Percentiles rank a stretch among this genome's conserved stretches.
phyloP scores from a whole-genome alignment of 2,329 filamentous ascomycete species.

The Aspergillus fischeri region DNA sequence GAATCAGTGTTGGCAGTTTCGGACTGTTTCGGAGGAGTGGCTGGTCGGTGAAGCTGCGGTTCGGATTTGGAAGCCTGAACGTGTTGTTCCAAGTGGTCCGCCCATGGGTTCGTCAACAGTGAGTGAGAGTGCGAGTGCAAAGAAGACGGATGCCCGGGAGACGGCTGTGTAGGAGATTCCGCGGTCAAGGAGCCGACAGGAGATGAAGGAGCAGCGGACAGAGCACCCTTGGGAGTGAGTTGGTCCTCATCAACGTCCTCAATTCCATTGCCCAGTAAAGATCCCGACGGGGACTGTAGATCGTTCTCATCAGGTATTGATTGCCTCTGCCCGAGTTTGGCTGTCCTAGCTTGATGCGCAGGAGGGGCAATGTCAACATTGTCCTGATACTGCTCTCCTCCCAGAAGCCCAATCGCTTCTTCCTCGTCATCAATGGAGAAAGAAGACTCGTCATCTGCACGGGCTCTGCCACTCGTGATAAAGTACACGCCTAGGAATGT shows the following conservation, averaged over 20 bases:
- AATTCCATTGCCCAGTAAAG: conserved; percentile 30
- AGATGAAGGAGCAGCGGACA: conserved; percentile 32
- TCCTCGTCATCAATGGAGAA: conserved; percentile 64
- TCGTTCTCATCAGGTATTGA: conserved; percentile 14
- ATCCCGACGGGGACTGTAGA: conserved; percentile 28
- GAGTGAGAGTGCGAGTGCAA: conserved; percentile 34
- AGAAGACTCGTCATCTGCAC: conserved; percentile 55
- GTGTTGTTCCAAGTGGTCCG: conserved; percentile 19
- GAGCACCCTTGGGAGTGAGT: conserved; percentile 28
- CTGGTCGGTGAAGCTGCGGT: conserved; percentile 20
- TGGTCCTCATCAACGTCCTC: conserved; percentile 31
- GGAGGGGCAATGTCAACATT: conserved; percentile 28
- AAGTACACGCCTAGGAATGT: conserved; percentile 97
- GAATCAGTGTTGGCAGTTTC: conserved; percentile 20
- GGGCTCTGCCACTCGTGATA: conserved; percentile 78
- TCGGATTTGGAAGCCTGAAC: conserved; percentile 19
- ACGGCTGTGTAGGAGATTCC: conserved; percentile 26
- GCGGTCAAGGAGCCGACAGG: conserved; percentile 30
- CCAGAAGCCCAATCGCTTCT: conserved; percentile 42
- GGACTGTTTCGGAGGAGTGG: conserved; percentile 24
- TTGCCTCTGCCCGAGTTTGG: conserved; percentile 14
- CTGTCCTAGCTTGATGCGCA: conserved; percentile 13
- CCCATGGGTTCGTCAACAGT: conserved; percentile 38
- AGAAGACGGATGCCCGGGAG: conserved; percentile 24
- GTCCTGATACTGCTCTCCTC: conserved; percentile 37